Conservation (phyloP, 1,284 basidiomycete genomes). For the Ustilago trichophora region DNA sequence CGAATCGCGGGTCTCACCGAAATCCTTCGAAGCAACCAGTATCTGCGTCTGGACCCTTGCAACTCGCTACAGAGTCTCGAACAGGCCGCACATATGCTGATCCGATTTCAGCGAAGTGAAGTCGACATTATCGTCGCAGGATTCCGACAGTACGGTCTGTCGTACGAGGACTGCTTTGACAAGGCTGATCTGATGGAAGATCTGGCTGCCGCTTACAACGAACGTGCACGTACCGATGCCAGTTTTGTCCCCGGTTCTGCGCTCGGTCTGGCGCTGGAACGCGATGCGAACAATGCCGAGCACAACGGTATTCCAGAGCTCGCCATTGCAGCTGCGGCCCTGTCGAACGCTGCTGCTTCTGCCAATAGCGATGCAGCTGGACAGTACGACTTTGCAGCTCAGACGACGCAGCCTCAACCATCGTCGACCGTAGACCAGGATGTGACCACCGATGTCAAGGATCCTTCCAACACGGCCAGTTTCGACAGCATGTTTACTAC, state of each 20-base stretch:
- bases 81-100: constrained; percentile 38
- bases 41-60: constrained; percentile 54
- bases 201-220: constrained; percentile 30
- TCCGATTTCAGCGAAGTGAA: constrained; percentile 69
- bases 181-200: constrained; percentile 73
- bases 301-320: constrained; percentile 33
- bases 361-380: constrained; percentile 1
- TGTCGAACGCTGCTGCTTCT: constrained; percentile 38
- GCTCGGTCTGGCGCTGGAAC: constrained; percentile 29
- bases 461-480: background rate
- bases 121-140: constrained; percentile 82
- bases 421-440: background rate
- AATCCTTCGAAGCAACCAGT: constrained; percentile 52
- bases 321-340: constrained; percentile 39
- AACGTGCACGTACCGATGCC: constrained; percentile 27
- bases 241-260: constrained; percentile 38
- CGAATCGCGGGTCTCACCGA: constrained; percentile 83
- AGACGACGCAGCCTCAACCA: background rate
- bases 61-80: constrained; percentile 38
- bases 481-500: constrained; percentile 23
- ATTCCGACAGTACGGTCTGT: constrained; percentile 79
- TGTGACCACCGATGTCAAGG: constrained; percentile 1
- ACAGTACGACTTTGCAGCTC: constrained; percentile 1
- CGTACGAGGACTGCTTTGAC: constrained; percentile 79
- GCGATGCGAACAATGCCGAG: constrained; percentile 13